Evolutionary conservation across 306 rosid species (phyloP).

Genomic region (Cucurbita argyrosperma): DNA sequence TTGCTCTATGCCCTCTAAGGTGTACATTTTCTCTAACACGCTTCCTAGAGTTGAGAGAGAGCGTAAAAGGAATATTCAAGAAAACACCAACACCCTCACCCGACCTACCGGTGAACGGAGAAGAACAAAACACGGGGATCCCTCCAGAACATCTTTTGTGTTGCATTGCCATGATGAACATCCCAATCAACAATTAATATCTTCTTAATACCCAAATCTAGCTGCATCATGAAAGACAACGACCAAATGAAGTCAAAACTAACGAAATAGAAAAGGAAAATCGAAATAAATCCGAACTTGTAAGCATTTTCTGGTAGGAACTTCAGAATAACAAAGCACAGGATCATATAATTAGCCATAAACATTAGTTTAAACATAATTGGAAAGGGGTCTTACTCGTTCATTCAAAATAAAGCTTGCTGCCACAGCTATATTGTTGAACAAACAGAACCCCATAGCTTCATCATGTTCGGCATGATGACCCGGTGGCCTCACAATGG

Average conservation of each 20-base stretch:
- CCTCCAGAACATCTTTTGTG: slow-evolving; percentile 79
- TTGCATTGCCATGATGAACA: slow-evolving; percentile 94
- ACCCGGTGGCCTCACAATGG: slow-evolving; percentile 95
- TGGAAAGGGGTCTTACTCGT: slow-evolving; percentile 31
- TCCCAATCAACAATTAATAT: slow-evolving; percentile 96
- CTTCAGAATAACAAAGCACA: neutral
- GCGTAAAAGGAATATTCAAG: neutral
- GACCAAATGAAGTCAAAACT: neutral
- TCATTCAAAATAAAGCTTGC: slow-evolving; percentile 53
- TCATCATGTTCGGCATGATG: slow-evolving; percentile 79
- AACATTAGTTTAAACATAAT: neutral
- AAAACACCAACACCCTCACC: neutral
- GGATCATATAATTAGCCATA: neutral
- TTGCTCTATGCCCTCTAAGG: neutral
- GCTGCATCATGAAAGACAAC: slow-evolving; percentile 39
- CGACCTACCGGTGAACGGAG: slow-evolving; percentile 80
- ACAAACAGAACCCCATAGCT: slow-evolving; percentile 94
- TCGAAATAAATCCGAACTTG: neutral
- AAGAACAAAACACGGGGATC: slow-evolving; percentile 83
- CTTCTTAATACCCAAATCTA: slow-evolving; percentile 56
- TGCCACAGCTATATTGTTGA: slow-evolving; percentile 81
- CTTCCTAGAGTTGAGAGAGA: neutral
- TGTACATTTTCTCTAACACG: neutral
- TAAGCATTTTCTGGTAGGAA: neutral
- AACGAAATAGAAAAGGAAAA: neutral